These are phyloP conservation scores for Mortierella sp. DNA, from an alignment of 371 early-diverging fungal genomes.

Conservation along the genomic window DNA sequence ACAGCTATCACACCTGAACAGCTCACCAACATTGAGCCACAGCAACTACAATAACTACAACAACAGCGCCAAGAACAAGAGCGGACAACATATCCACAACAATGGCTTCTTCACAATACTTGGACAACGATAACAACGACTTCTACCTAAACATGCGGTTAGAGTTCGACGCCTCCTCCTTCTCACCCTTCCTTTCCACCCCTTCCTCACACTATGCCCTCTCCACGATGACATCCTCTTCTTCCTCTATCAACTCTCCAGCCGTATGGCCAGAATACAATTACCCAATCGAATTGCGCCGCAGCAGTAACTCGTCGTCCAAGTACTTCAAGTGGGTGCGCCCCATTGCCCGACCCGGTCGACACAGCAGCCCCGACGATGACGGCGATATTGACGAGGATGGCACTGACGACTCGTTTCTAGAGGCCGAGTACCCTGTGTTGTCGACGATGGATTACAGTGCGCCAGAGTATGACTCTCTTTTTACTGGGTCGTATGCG, in stretches of 20 bases:
- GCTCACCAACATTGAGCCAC: neutral
- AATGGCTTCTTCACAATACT: neutral
- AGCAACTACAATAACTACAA: neutral
- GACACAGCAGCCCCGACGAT: neutral
- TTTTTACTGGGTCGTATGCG: neutral
- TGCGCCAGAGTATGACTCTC: neutral
- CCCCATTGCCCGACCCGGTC: neutral
- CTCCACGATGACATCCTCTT: neutral
- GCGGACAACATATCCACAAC: neutral
- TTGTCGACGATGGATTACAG: neutral
- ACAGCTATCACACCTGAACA: too few species aligned
- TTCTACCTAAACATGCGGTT: neutral
- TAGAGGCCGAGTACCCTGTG: neutral
- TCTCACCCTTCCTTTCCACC: neutral
- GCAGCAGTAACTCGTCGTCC: neutral
- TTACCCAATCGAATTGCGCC: neutral
- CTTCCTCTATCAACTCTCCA: neutral
- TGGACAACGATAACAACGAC: neutral
- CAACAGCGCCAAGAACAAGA: neutral
- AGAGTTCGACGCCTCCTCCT: neutral
- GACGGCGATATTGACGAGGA: neutral
- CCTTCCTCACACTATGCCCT: neutral
- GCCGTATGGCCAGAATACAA: too few species aligned
- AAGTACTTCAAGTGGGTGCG: conserved; percentile 8
- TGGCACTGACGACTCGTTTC: neutral